Evolutionary conservation across 371 early-diverging fungal genomes (phyloP).

Genomic region (Chytridium lagenaria): DNA sequence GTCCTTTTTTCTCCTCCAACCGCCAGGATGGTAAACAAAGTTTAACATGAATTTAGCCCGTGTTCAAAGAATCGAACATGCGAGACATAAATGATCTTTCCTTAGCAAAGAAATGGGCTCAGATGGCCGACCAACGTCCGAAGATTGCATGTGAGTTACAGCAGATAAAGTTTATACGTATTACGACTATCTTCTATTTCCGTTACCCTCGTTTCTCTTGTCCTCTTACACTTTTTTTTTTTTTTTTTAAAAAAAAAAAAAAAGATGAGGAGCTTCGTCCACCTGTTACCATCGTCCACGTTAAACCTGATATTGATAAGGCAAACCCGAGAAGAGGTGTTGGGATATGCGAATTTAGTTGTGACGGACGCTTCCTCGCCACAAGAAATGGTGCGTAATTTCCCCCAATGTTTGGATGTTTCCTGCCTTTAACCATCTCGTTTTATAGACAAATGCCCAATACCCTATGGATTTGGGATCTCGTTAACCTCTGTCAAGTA

Average conservation of each 20-base stretch:
- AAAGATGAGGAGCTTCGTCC: slow-evolving; percentile 47
- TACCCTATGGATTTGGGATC: slow-evolving; percentile 69
- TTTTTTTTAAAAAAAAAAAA: neutral
- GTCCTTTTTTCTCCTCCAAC: neutral
- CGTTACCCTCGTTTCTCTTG: too few species aligned
- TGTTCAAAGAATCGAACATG: slow-evolving; percentile 40
- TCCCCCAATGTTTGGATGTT: neutral
- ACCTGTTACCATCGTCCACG: slow-evolving; percentile 53
- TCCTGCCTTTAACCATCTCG: neutral
- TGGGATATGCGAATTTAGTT: slow-evolving; percentile 63
- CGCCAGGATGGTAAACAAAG: too few species aligned
- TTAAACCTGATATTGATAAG: slow-evolving; percentile 64
- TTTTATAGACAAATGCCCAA: slow-evolving; percentile 66
- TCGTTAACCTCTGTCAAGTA: slow-evolving; percentile 48
- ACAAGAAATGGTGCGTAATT: slow-evolving; percentile 53
- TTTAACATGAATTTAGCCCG: slow-evolving; percentile 28
- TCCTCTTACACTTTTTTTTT: too few species aligned
- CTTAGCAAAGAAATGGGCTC: slow-evolving; percentile 22
- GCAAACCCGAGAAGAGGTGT: slow-evolving; percentile 68
- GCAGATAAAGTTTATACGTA: slow-evolving; percentile 7
- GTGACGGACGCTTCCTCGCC: slow-evolving; percentile 60
- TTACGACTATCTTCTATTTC: too few species aligned
- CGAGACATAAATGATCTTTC: slow-evolving; percentile 20
- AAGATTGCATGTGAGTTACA: slow-evolving; percentile 34
- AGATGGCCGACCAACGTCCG: slow-evolving; percentile 26